Evolutionary conservation across 768 basidiomycete species (phyloP).

Genomic region (Dioszegia aurantiaca): DNA sequence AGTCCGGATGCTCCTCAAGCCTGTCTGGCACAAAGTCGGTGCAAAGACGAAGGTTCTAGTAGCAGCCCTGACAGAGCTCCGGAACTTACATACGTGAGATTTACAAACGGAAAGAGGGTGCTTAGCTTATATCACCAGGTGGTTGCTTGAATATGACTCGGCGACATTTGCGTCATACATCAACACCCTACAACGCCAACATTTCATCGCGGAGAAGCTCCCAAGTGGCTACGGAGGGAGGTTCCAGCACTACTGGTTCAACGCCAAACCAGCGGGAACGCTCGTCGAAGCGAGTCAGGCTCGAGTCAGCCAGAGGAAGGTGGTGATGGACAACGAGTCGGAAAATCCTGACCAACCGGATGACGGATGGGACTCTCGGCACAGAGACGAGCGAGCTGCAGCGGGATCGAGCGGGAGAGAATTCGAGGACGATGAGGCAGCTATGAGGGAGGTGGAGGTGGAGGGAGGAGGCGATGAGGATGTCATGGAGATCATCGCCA

Average conservation of each 20-base stretch:
- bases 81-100: conserved; percentile 73
- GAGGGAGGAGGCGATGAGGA: conserved; percentile 28
- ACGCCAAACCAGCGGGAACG: conserved; percentile 83
- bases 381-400: too few relatives aligned
- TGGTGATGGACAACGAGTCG: conserved; percentile 39
- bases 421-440: conserved; percentile 59
- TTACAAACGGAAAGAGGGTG: background rate
- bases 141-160: conserved; percentile 83
- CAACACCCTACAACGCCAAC: conserved; percentile 75
- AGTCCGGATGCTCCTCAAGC: conserved; percentile 82
- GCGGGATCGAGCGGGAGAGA: conserved; percentile 8
- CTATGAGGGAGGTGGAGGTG: conserved; percentile 31
- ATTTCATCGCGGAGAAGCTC: conserved; percentile 55
- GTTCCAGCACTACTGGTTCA: conserved; percentile 59
- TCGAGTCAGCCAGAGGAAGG: conserved; percentile 33
- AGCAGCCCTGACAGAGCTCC: conserved; percentile 75
- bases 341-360: conserved; percentile 22
- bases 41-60: conserved; percentile 88
- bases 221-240: conserved; percentile 29
- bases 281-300: conserved; percentile 56
- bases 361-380: conserved; percentile 9
- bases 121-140: conserved; percentile 58
- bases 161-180: conserved; percentile 87
- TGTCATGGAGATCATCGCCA: conserved; percentile 44
- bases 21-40: conserved; percentile 96